Conservation (phyloP, 164 flowering plant genomes). For the Vitis rotundifolia region DNA sequence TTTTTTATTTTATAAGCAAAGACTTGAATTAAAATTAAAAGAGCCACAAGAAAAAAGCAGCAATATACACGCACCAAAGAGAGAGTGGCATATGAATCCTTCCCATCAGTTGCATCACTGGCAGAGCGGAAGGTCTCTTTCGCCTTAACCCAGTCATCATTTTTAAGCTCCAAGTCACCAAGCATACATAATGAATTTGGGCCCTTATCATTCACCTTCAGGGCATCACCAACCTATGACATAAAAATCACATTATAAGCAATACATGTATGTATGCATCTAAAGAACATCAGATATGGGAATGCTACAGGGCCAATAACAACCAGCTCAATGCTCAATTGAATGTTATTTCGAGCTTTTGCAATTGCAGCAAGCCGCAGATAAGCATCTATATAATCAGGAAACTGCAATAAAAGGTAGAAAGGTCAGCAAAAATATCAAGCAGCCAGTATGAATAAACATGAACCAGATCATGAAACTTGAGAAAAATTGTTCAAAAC, state of each 20-base stretch:
- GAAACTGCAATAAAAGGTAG: constrained; percentile 55
- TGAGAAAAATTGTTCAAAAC: too few species aligned
- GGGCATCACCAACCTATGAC: constrained; percentile 73
- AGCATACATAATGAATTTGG: constrained; percentile 89
- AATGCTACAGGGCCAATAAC: constrained; percentile 13
- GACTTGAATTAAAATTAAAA: too few species aligned
- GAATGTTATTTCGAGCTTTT: constrained; percentile 81
- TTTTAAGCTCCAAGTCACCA: constrained; percentile 91
- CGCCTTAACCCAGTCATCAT: constrained; percentile 99
- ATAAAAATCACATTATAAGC: too few species aligned
- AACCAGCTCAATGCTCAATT: constrained; percentile 87
- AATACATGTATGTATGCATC: too few species aligned
- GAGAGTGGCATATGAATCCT: constrained; percentile 87
- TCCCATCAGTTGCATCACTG: constrained; percentile 83
- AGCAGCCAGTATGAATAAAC: not conserved
- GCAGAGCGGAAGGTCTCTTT: constrained; percentile 92
- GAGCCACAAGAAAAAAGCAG: not conserved
- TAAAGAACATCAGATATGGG: too few species aligned
- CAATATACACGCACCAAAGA: constrained; percentile 61
- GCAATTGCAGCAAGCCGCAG: constrained; percentile 95
- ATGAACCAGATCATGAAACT: not conserved
- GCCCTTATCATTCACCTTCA: constrained; percentile 85
- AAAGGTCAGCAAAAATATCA: constrained; percentile 2
- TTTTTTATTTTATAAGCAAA: too few species aligned
- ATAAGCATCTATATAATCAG: constrained; percentile 87